phyloP scores from a whole-genome alignment of 192 early-diverging fungal genomes.

The Podila verticillata region DNA sequence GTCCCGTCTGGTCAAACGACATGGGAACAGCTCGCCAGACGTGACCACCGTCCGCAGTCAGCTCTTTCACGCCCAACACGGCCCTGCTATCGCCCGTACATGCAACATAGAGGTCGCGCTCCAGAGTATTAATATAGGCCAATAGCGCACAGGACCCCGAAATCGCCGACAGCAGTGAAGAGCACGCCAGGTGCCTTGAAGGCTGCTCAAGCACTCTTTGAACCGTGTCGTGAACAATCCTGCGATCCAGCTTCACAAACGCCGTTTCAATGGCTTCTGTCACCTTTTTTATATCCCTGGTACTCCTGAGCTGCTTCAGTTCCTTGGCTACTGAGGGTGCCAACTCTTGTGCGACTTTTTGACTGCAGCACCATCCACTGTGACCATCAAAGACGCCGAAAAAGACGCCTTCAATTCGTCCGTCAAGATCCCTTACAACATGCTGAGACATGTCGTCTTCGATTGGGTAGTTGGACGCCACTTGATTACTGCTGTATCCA shows the following conservation, averaged over 20 bases:
- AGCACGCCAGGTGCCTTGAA: constrained; percentile 28
- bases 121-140: constrained; percentile 56
- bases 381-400: constrained; percentile 66
- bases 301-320: constrained; percentile 24
- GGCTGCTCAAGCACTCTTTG: constrained; percentile 44
- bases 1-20: constrained; percentile 70
- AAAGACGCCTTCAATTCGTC: constrained; percentile 46
- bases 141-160: constrained; percentile 63
- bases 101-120: constrained; percentile 59
- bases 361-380: constrained; percentile 58
- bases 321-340: constrained; percentile 57
- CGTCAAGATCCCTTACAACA: constrained; percentile 24
- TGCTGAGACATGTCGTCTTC: constrained; percentile 57
- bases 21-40: constrained; percentile 66
- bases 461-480: constrained; percentile 59
- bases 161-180: constrained; percentile 51
- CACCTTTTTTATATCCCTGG: neutral
- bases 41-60: constrained; percentile 40
- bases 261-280: constrained; percentile 47
- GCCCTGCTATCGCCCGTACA: constrained; percentile 65
- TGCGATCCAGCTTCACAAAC: constrained; percentile 58
- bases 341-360: constrained; percentile 54
- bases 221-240: constrained; percentile 56
- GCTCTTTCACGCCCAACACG: constrained; percentile 54
- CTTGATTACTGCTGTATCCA: constrained; percentile 50